Percentiles rank a stretch among this genome's conserved stretches.
These are phyloP conservation scores for Talaromyces adpressus DNA, from an alignment of 495 filamentous ascomycete species.

Conservation along the genomic window DNA sequence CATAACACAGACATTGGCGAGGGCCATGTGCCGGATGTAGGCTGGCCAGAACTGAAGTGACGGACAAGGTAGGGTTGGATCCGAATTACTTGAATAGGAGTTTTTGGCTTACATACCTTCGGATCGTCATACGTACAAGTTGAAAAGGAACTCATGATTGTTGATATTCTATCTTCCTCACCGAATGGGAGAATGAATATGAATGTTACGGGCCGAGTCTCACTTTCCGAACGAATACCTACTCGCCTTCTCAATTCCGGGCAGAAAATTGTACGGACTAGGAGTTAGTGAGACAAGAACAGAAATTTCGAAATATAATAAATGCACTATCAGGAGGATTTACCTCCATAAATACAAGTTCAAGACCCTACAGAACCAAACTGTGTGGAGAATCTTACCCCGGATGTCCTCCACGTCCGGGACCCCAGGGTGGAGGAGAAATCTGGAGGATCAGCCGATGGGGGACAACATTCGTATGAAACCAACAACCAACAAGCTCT, in stretches of 20 bases:
- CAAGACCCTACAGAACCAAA: not conserved
- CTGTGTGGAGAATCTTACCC: not conserved
- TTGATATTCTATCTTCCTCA: not conserved
- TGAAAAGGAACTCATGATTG: not conserved
- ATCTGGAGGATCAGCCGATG: not conserved
- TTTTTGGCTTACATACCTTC: not conserved
- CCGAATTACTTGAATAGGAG: not conserved
- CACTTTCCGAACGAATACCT: no score
- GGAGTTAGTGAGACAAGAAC: not conserved
- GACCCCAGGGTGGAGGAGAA: not conserved
- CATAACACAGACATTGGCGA: slow-evolving; percentile 28
- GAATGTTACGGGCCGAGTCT: not conserved
- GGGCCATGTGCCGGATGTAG: slow-evolving; percentile 22
- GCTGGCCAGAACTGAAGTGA: not conserved
- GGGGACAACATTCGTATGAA: not conserved
- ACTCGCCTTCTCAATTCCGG: not conserved
- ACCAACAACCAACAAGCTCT: not conserved
- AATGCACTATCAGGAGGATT: not conserved
- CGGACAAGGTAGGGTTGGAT: not conserved
- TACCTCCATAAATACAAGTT: not conserved
- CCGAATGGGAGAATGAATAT: not conserved
- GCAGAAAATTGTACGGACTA: not conserved
- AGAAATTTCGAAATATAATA: not conserved
- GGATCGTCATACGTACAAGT: not conserved
- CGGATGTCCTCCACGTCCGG: not conserved